Conservation (phyloP, 768 basidiomycete genomes). For the Leucocoprinus sp. region DNA sequence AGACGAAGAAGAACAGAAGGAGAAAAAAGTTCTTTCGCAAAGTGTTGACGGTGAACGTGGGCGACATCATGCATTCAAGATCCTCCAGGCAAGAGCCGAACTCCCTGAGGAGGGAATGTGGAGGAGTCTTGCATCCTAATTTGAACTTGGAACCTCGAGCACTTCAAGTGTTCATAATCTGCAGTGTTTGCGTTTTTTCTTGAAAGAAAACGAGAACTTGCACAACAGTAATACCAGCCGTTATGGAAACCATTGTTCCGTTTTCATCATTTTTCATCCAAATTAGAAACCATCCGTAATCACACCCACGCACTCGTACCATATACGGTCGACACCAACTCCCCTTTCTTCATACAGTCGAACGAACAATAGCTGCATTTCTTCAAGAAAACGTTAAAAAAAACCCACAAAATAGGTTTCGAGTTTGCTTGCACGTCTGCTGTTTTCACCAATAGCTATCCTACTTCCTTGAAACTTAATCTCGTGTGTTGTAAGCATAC, state of each 20-base stretch:
- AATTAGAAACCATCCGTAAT: not conserved
- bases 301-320: not conserved
- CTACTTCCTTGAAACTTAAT: no score
- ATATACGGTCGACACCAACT: not conserved
- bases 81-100: conserved; percentile 60
- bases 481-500: no score
- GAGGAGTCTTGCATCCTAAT: conserved; percentile 56
- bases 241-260: not conserved
- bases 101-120: conserved; percentile 72
- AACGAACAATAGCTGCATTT: not conserved
- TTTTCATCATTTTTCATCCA: not conserved
- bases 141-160: not conserved
- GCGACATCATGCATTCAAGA: conserved; percentile 54
- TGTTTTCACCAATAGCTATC: no score
- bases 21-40: conserved; percentile 15
- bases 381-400: not conserved
- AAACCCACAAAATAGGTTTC: not conserved
- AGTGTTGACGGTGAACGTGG: conserved; percentile 36
- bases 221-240: conserved; percentile 9
- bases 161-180: not conserved
- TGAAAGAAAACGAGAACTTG: no score
- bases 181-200: not conserved
- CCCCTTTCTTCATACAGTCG: not conserved
- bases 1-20: conserved; percentile 22
- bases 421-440: no score